Conservation (phyloP, 2,329 filamentous ascomycete species). For the Capronia americana region DNA sequence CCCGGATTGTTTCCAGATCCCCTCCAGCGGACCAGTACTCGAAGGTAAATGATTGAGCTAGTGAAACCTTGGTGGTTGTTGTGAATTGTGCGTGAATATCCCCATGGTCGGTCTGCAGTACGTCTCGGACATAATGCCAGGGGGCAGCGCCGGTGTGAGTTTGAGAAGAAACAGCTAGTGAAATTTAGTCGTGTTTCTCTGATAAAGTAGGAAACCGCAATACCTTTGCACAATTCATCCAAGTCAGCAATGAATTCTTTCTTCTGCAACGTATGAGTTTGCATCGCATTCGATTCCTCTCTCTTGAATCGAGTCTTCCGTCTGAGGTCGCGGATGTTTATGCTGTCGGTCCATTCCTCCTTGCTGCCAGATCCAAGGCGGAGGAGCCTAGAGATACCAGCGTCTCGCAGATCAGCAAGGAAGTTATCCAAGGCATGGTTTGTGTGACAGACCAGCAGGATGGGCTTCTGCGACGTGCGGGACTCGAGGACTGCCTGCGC, state of each 20-base stretch:
- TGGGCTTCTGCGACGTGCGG: slow-evolving; percentile 38
- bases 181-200: not conserved
- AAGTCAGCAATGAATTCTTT: slow-evolving; percentile 24
- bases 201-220: not conserved
- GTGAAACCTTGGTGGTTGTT: slow-evolving; percentile 10
- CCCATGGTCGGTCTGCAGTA: slow-evolving; percentile 22
- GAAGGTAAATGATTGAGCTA: slow-evolving; percentile 38
- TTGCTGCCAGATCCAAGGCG: slow-evolving; percentile 44
- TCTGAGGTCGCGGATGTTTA: slow-evolving; percentile 31
- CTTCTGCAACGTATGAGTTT: slow-evolving; percentile 3
- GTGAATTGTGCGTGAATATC: slow-evolving; percentile 32
- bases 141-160: slow-evolving; percentile 20
- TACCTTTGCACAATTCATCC: slow-evolving; percentile 33
- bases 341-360: slow-evolving; percentile 36
- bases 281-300: slow-evolving; percentile 12
- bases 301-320: slow-evolving; percentile 26
- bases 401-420: slow-evolving; percentile 39
- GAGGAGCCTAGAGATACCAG: slow-evolving; percentile 41
- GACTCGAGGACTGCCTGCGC: slow-evolving; percentile 40
- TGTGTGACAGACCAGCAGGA: slow-evolving; percentile 44
- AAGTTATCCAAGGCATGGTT: slow-evolving; percentile 46
- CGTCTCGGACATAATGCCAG: slow-evolving; percentile 31
- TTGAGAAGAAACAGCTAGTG: slow-evolving; percentile 23
- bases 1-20: slow-evolving; percentile 39
- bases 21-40: slow-evolving; percentile 42